A percentile compares a stretch with the other conserved stretches of the same genome.
These are phyloP conservation scores for Citrullus mucosospermus DNA, from an alignment of 306 rosid genomes.

Conservation along the genomic window DNA sequence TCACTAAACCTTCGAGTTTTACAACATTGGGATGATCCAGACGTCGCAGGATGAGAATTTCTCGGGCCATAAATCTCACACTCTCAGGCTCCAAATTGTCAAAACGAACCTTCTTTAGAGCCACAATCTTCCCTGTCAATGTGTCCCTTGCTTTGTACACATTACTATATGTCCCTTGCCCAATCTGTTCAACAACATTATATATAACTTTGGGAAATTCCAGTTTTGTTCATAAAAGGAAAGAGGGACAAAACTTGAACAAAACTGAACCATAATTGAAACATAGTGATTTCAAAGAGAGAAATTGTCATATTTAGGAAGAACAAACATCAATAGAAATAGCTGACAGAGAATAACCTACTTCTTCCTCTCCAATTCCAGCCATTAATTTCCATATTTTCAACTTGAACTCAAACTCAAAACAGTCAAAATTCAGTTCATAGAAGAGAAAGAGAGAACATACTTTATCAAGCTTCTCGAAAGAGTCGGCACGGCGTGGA, in stretches of 20 bases:
- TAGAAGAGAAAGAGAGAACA: background rate
- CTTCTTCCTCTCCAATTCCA: background rate
- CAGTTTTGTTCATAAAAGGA: background rate
- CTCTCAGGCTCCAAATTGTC: constrained; percentile 94
- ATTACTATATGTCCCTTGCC: constrained; percentile 89
- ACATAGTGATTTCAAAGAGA: background rate
- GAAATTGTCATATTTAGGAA: background rate
- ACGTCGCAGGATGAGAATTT: constrained; percentile 75
- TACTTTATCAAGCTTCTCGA: constrained; percentile 93
- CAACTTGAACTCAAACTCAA: background rate
- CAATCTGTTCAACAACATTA: constrained; percentile 44
- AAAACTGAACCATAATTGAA: background rate
- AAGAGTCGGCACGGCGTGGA: constrained; percentile 82
- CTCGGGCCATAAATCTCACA: constrained; percentile 87
- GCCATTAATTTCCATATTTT: background rate
- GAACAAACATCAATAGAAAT: background rate
- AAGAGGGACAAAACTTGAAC: background rate
- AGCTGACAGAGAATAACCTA: background rate
- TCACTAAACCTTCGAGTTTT: constrained; percentile 79
- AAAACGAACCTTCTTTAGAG: constrained; percentile 77
- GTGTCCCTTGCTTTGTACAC: constrained; percentile 90
- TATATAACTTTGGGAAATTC: background rate
- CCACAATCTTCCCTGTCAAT: constrained; percentile 65
- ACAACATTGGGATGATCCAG: constrained; percentile 82
- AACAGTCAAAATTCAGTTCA: background rate